phyloP scores from a whole-genome alignment of 2,329 filamentous ascomycete genomes.

The Lanzia echinophila region DNA sequence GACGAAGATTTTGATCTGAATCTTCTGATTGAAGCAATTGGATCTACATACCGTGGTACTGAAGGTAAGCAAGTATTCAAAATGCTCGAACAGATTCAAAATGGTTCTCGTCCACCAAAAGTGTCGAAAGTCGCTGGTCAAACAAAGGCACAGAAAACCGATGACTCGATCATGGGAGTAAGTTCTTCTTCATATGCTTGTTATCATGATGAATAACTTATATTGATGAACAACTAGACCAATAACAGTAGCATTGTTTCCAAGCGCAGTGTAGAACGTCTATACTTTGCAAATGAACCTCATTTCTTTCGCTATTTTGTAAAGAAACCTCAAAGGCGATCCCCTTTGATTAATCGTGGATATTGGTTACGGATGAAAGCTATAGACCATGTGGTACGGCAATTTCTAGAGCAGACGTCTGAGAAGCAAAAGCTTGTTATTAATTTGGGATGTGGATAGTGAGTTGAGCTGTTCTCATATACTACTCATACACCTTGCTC shows the following conservation, averaged over 20 bases:
- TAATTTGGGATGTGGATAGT: conserved; percentile 89
- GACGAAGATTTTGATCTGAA: no score
- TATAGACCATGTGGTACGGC: conserved; percentile 65
- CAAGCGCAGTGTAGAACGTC: conserved; percentile 83
- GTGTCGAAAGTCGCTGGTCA: not conserved
- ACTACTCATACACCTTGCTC: not conserved
- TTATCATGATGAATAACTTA: not conserved
- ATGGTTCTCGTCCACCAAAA: conserved; percentile 3
- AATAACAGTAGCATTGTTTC: conserved; percentile 91
- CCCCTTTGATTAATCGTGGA: conserved; percentile 85
- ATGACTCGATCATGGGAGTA: conserved; percentile 37
- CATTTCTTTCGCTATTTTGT: conserved; percentile 89
- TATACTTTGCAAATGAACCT: conserved; percentile 71
- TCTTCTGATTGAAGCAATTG: no score
- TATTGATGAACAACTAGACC: conserved; percentile 45
- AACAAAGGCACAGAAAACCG: conserved; percentile 21
- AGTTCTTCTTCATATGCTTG: conserved; percentile 7
- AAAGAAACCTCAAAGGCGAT: conserved; percentile 70
- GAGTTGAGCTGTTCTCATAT: conserved; percentile 35
- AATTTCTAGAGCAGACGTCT: conserved; percentile 58
- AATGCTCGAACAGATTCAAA: not conserved
- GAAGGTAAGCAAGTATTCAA: not conserved
- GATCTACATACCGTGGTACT: no score
- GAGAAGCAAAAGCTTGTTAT: conserved; percentile 64
- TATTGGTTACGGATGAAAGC: conserved; percentile 52